These are phyloP conservation scores for Fusarium tupiense DNA, from an alignment of 2,329 filamentous ascomycete genomes.

Conservation along the genomic window DNA sequence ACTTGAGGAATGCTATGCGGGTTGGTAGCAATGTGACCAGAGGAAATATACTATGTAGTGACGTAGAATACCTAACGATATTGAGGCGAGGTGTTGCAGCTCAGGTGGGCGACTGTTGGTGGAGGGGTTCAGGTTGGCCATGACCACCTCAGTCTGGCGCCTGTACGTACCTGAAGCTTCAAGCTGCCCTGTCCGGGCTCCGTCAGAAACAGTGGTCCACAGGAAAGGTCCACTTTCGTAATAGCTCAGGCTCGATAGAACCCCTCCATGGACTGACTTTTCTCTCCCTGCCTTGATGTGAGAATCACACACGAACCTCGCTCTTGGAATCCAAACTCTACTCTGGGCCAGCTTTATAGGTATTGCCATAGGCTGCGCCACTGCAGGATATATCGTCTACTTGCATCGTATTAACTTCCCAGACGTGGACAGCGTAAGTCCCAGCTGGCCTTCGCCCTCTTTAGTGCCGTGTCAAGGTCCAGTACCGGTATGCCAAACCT, in stretches of 20 bases:
- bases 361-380: no score
- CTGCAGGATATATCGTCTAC: background rate
- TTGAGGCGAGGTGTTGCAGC: constrained; percentile 21
- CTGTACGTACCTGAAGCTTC: constrained; percentile 23
- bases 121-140: constrained; percentile 31
- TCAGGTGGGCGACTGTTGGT: constrained; percentile 20
- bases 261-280: background rate
- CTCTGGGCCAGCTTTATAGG: background rate
- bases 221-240: constrained; percentile 15
- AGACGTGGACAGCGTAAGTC: background rate
- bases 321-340: background rate
- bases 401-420: background rate
- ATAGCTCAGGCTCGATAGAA: background rate
- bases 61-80: constrained; percentile 29
- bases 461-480: background rate
- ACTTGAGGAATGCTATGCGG: background rate
- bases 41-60: constrained; percentile 16
- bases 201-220: background rate
- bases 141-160: background rate
- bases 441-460: background rate
- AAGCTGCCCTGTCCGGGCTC: background rate
- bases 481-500: background rate
- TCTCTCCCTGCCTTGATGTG: background rate
- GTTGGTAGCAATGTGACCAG: background rate
- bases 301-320: background rate